Conservation (phyloP, 2,329 filamentous ascomycete species). For the Venturia carpophila region DNA sequence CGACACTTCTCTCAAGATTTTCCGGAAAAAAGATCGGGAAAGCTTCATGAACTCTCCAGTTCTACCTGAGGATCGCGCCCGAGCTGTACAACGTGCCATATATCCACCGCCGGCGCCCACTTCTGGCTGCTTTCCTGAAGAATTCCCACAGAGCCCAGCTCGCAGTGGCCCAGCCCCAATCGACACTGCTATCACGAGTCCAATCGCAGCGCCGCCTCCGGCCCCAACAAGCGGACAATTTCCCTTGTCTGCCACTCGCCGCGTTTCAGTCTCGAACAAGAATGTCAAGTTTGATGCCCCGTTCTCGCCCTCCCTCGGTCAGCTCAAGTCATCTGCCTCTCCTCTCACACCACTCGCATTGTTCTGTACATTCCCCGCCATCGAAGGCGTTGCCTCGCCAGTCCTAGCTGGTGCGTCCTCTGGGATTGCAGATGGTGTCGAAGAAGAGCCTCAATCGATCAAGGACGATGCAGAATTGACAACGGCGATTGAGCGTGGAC, state of each 20-base stretch:
- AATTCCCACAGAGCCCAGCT: background rate
- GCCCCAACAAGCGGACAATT: background rate
- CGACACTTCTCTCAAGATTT: constrained; percentile 1
- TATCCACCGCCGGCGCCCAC: constrained; percentile 5
- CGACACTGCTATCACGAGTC: background rate
- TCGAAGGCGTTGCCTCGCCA: background rate
- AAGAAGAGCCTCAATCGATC: background rate
- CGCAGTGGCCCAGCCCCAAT: background rate
- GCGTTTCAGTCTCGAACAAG: background rate
- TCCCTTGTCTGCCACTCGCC: background rate
- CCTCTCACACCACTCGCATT: background rate
- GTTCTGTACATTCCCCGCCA: background rate
- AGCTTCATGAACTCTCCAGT: constrained; percentile 1
- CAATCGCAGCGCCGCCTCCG: background rate
- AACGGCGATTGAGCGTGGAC: background rate
- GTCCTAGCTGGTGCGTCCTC: background rate
- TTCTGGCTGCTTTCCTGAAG: background rate
- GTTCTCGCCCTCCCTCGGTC: background rate
- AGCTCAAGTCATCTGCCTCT: background rate
- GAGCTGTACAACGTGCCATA: background rate
- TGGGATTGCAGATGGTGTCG: background rate
- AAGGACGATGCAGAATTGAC: background rate
- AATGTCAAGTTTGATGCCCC: background rate
- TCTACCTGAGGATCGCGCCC: background rate
- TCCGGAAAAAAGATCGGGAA: background rate